Evolutionary conservation across 2,329 filamentous ascomycete genomes (phyloP).

Genomic region (Talaromyces sp.): DNA sequence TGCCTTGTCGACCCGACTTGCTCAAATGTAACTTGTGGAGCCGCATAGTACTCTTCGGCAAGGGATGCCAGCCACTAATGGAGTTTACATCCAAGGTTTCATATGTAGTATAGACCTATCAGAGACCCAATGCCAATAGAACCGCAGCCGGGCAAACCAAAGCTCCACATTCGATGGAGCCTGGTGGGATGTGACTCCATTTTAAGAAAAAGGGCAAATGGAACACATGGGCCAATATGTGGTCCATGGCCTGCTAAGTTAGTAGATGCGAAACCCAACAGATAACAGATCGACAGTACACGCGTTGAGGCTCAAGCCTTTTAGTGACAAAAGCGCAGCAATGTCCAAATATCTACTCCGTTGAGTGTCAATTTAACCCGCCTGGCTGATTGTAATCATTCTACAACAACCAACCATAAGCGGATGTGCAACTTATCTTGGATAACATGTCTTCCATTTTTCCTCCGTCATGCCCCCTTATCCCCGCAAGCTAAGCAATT

Average conservation of each 20-base stretch:
- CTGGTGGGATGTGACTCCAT: not conserved
- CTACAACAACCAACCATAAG: not conserved
- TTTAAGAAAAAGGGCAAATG: not conserved
- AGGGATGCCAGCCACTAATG: too few species aligned
- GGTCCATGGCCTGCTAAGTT: not conserved
- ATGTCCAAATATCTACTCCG: not conserved
- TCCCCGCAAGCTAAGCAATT: not conserved
- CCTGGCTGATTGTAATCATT: not conserved
- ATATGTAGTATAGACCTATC: not conserved
- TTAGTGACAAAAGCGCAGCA: not conserved
- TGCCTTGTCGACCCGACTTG: too few species aligned
- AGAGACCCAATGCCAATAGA: not conserved
- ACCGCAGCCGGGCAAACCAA: not conserved
- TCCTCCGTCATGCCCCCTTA: not conserved
- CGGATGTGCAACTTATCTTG: not conserved
- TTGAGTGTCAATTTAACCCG: not conserved
- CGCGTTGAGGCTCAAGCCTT: not conserved
- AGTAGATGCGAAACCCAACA: not conserved
- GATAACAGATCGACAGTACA: not conserved
- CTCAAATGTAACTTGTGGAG: too few species aligned
- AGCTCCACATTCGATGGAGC: not conserved
- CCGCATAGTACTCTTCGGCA: too few species aligned
- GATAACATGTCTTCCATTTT: not conserved
- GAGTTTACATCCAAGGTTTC: too few species aligned
- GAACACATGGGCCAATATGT: not conserved